Base-by-base conservation (phyloP, 768 basidiomycete species). In the Rhizopogon roseolus region DNA sequence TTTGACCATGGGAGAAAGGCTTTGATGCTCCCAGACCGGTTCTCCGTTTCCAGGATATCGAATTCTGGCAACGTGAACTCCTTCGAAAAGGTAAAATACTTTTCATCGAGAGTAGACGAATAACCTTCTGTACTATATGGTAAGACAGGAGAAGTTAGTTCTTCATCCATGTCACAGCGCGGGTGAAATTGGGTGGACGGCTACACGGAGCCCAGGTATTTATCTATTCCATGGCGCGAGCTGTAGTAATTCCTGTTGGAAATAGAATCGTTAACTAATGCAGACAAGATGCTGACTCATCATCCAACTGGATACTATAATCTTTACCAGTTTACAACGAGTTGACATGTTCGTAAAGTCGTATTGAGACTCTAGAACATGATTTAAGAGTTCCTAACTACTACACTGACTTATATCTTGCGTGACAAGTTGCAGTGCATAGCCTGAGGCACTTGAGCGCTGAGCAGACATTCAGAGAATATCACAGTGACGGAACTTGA, bases 41-140 rank as follows among this genome's bases (percentile, higher is more conserved):
- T 9, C n/a, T 49, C 34, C 13, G 32, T 45, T 14, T 49, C 25
- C 5, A 46, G 41, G 38, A 11, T 8, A 7, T 16, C 19, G 22
- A 13, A 40, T 16, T 36, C 46, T 25, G 46, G 9, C 8, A 32
- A 2, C 5, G 32, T 5, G 5, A 34, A 19, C 32, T 46, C 32
- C 13, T 46, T 34, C 22, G 45, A 34, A 34, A 32, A 13, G 14
- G 73, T 61, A 43, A 71, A 67, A 29, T 62, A 60, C 69, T 80
- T 81, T 63, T 80, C 80, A 60, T 76, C 73, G 38, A 71, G 69
- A 48, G 70, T 72, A 58, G 69, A 74, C 28, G 74, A 68, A 58
- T 71, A 67, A 17, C 78, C 75, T 62, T 73, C 73, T 54, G 70
- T 79, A 22, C 22, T 3, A 61, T 59, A 13, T 4, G 5, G 57